phyloP scores from a whole-genome alignment of 1,139 yeast genomes.

The Debaryomycetaceae sp. region DNA sequence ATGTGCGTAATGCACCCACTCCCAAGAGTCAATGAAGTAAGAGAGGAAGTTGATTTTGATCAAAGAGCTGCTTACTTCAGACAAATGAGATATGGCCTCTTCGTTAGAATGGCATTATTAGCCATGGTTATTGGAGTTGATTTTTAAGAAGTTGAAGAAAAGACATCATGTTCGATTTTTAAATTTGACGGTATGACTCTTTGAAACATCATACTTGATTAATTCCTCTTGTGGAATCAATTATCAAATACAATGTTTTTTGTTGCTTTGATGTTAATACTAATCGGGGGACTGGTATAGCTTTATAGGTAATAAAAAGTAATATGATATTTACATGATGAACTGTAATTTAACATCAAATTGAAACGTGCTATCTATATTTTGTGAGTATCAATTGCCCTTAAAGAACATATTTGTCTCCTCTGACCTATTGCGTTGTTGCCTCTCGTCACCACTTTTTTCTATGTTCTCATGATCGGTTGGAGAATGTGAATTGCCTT shows the following conservation, averaged over 20 bases:
- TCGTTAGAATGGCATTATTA: conserved; percentile 96
- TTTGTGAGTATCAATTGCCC: conserved; percentile 5
- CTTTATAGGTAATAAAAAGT: too few species aligned
- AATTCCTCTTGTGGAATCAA: too few species aligned
- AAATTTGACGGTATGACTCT: too few species aligned
- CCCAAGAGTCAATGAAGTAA: conserved; percentile 94
- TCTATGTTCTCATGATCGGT: conserved; percentile 2
- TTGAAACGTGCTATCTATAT: background rate
- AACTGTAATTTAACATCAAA: background rate
- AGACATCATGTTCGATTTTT: too few species aligned
- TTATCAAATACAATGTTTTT: too few species aligned
- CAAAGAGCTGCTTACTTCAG: conserved; percentile 99
- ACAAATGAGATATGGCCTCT: conserved; percentile 98
- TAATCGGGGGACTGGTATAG: background rate
- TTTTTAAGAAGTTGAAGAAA: conserved; percentile 22
- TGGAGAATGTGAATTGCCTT: conserved; percentile 3
- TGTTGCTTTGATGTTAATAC: background rate
- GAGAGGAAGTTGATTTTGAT: conserved; percentile 98
- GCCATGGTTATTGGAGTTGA: conserved; percentile 96
- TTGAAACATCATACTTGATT: too few species aligned
- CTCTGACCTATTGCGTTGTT: conserved; percentile 6
- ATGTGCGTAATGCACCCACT: conserved; percentile 99
- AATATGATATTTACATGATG: background rate
- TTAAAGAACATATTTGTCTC: conserved; percentile 29
- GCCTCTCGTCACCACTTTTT: conserved; percentile 4